phyloP scores from a whole-genome alignment of 169 alveolate genomes.

The Cryptosporidium sp. region DNA sequence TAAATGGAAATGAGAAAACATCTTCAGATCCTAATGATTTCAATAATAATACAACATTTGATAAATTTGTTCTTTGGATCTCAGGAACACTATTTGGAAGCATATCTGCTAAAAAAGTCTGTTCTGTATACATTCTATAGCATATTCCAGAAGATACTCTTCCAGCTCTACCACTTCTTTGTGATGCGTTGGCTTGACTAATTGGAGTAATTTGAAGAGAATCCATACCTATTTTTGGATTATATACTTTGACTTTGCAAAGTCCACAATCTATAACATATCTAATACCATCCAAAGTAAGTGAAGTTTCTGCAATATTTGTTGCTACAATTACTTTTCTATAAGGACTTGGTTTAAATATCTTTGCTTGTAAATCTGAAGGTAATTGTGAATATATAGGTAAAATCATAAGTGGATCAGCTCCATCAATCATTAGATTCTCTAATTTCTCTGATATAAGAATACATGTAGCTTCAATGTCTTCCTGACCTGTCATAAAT shows the following conservation, averaged over 20 bases:
- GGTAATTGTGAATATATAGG: slow-evolving; percentile 99
- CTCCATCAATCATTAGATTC: slow-evolving; percentile 89
- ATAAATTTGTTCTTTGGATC: slow-evolving; percentile 98
- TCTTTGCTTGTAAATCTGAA: slow-evolving; percentile 97
- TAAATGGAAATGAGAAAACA: slow-evolving; percentile 96
- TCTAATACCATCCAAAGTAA: slow-evolving; percentile 98
- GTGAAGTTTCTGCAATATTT: slow-evolving; percentile 99
- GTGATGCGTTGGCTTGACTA: slow-evolving; percentile 99
- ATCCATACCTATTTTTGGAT: slow-evolving; percentile 99
- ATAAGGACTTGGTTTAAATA: slow-evolving; percentile 89
- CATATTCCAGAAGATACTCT: slow-evolving; percentile 99
- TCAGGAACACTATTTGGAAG: slow-evolving; percentile 98
- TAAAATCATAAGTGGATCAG: slow-evolving; percentile 82
- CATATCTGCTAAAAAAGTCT: slow-evolving; percentile 94
- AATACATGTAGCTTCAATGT: slow-evolving; percentile 98
- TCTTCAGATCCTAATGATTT: slow-evolving; percentile 96
- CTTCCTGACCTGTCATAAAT: slow-evolving; percentile 99
- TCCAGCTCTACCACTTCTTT: slow-evolving; percentile 99
- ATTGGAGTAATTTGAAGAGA: slow-evolving; percentile 99
- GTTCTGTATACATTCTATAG: slow-evolving; percentile 98
- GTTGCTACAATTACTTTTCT: slow-evolving; percentile 98
- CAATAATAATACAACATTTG: slow-evolving; percentile 98
- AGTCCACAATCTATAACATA: slow-evolving; percentile 99
- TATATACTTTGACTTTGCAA: slow-evolving; percentile 98
- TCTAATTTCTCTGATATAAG: slow-evolving; percentile 93